phyloP scores from a whole-genome alignment of 306 rosid species.

The Rosa persica region DNA sequence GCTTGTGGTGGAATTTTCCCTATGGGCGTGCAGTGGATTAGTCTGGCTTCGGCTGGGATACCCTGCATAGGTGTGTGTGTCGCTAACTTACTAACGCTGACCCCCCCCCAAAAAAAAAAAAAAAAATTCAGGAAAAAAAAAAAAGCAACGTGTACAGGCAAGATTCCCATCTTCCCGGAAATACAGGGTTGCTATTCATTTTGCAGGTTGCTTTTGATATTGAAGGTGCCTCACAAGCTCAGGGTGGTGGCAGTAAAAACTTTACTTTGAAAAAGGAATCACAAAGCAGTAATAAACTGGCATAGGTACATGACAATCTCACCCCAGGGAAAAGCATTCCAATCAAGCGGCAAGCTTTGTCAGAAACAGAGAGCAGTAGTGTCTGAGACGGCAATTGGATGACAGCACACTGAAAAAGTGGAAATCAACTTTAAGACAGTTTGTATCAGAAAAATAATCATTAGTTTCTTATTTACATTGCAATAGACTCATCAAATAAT shows the following conservation, averaged over 20 bases:
- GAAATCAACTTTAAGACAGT: conserved; percentile 14
- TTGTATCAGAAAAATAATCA: conserved; percentile 7
- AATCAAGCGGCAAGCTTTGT: conserved; percentile 89
- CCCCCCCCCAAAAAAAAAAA: too few species aligned
- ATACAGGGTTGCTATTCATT: background rate
- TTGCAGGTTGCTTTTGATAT: conserved; percentile 11
- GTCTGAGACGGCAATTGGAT: conserved; percentile 97
- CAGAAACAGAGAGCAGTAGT: conserved; percentile 85
- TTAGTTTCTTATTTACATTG: background rate
- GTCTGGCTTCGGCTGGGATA: too few species aligned
- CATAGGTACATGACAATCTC: conserved; percentile 26
- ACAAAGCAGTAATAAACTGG: conserved; percentile 1
- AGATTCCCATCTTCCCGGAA: background rate
- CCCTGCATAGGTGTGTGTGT: too few species aligned
- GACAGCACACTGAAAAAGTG: conserved; percentile 84
- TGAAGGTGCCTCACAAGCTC: conserved; percentile 11
- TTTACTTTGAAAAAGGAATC: background rate
- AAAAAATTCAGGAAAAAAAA: too few species aligned
- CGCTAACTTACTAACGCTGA: too few species aligned
- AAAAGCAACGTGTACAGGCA: conserved; percentile 9
- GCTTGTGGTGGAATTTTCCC: too few species aligned
- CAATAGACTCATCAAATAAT: background rate
- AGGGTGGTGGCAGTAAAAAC: conserved; percentile 15
- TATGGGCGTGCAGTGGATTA: too few species aligned
- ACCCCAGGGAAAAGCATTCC: conserved; percentile 99